Conservation (phyloP, 2,329 filamentous ascomycete species). For the Talaromyces sp. region DNA sequence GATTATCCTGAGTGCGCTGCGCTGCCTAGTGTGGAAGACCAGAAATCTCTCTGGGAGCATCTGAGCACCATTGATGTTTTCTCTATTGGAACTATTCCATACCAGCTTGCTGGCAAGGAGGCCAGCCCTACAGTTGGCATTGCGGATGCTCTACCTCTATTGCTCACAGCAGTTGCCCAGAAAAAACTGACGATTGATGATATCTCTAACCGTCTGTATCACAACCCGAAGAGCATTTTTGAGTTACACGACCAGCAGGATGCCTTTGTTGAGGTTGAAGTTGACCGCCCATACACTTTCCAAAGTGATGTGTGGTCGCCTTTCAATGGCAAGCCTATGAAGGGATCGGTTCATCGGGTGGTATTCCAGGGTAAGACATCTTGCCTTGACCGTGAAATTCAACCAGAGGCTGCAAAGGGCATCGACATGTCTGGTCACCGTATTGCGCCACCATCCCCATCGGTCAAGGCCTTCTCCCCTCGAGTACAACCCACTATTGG, state of each 20-base stretch:
- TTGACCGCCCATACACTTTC: slow-evolving; percentile 65
- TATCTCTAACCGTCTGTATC: slow-evolving; percentile 65
- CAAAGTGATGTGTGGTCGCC: slow-evolving; percentile 61
- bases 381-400: slow-evolving; percentile 66
- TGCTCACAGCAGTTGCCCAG: slow-evolving; percentile 71
- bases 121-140: slow-evolving; percentile 63
- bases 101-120: slow-evolving; percentile 62
- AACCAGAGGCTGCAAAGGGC: slow-evolving; percentile 55
- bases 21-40: slow-evolving; percentile 63
- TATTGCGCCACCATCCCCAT: slow-evolving; percentile 50
- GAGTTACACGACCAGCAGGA: slow-evolving; percentile 76
- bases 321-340: slow-evolving; percentile 64
- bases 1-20: slow-evolving; percentile 65
- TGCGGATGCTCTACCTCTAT: slow-evolving; percentile 66
- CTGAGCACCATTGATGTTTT: slow-evolving; percentile 71
- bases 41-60: slow-evolving; percentile 70
- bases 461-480: slow-evolving; percentile 48
- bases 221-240: slow-evolving; percentile 76
- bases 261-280: slow-evolving; percentile 68
- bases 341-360: slow-evolving; percentile 68
- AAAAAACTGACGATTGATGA: slow-evolving; percentile 70
- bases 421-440: slow-evolving; percentile 71
- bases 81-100: slow-evolving; percentile 73
- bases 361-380: slow-evolving; percentile 70
- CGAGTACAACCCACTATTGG: slow-evolving; percentile 34